Evolutionary conservation across 2,329 filamentous ascomycete genomes (phyloP).

Genomic region (Scorias spongiosa): DNA sequence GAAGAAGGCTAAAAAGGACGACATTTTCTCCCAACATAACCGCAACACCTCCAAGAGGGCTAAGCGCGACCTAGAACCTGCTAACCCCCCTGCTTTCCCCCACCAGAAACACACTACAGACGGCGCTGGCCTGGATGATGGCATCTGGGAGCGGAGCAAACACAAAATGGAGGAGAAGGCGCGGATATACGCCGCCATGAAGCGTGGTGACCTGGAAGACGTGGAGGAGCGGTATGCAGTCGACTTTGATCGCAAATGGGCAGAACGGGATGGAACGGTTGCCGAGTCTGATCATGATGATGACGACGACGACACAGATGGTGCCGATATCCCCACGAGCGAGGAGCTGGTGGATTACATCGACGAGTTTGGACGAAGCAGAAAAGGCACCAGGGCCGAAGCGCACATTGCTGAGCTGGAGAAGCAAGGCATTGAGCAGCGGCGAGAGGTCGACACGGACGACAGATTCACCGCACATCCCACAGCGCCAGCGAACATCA

Average conservation of each 20-base stretch:
- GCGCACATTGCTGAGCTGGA: constrained; percentile 46
- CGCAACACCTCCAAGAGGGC: constrained; percentile 48
- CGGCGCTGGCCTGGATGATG: constrained; percentile 44
- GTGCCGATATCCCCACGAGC: constrained; percentile 25
- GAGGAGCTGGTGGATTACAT: constrained; percentile 66
- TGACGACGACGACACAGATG: constrained; percentile 20
- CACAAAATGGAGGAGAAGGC: constrained; percentile 84
- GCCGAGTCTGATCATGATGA: constrained; percentile 25
- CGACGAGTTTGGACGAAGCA: constrained; percentile 81
- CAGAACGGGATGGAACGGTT: constrained; percentile 35
- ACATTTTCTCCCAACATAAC: constrained; percentile 55
- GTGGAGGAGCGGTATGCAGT: constrained; percentile 52
- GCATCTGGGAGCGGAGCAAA: constrained; percentile 49
- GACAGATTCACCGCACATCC: constrained; percentile 54
- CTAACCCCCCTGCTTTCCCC: constrained; percentile 39
- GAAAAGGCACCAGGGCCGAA: constrained; percentile 56
- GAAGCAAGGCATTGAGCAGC: constrained; percentile 33
- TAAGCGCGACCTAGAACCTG: constrained; percentile 39
- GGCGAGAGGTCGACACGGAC: constrained; percentile 38
- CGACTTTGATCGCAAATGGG: constrained; percentile 96
- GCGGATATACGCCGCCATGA: constrained; percentile 74
- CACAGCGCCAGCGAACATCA: constrained; percentile 51
- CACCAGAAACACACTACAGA: constrained; percentile 49
- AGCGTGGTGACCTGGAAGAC: constrained; percentile 62
- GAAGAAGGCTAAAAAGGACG: constrained; percentile 43